Evolutionary conservation across 148 eudicot species (phyloP).

Genomic region (Chenopodium suecicum): DNA sequence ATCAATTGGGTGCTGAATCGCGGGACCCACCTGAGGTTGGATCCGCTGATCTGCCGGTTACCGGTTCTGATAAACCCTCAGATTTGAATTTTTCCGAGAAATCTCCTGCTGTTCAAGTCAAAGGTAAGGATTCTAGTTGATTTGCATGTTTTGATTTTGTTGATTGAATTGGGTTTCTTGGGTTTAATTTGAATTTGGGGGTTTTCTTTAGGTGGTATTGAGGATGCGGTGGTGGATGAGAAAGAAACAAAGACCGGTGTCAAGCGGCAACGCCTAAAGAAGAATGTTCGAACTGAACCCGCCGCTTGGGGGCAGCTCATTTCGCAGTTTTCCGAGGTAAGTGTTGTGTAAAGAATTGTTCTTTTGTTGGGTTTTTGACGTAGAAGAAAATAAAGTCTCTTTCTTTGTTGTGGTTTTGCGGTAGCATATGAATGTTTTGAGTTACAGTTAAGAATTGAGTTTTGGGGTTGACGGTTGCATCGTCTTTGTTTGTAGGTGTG

Average conservation of each 20-base stretch:
- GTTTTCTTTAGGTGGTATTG: constrained; percentile 6
- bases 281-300: constrained; percentile 40
- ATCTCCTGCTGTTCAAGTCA: constrained; percentile 39
- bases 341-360: constrained; percentile 6
- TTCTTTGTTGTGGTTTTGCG: background rate
- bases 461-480: background rate
- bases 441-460: background rate
- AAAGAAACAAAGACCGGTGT: constrained; percentile 41
- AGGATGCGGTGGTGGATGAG: constrained; percentile 35
- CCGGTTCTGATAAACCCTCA: constrained; percentile 28
- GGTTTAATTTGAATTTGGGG: background rate
- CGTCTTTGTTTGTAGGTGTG: background rate
- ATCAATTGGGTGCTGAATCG: constrained; percentile 17
- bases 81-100: constrained; percentile 43
- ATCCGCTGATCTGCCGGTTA: constrained; percentile 53
- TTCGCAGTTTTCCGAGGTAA: constrained; percentile 80
- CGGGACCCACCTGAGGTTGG: constrained; percentile 55
- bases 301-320: constrained; percentile 85
- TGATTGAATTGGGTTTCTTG: background rate
- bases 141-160: constrained; percentile 25
- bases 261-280: constrained; percentile 51
- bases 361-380: background rate
- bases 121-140: constrained; percentile 29
- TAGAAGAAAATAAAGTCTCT: background rate
- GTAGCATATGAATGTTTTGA: background rate